A percentile compares a stretch with the other conserved stretches of the same genome.
These are phyloP conservation scores for Pseudogymnoascus verrucosus DNA, from an alignment of 2,329 filamentous ascomycete genomes.

Conservation along the genomic window DNA sequence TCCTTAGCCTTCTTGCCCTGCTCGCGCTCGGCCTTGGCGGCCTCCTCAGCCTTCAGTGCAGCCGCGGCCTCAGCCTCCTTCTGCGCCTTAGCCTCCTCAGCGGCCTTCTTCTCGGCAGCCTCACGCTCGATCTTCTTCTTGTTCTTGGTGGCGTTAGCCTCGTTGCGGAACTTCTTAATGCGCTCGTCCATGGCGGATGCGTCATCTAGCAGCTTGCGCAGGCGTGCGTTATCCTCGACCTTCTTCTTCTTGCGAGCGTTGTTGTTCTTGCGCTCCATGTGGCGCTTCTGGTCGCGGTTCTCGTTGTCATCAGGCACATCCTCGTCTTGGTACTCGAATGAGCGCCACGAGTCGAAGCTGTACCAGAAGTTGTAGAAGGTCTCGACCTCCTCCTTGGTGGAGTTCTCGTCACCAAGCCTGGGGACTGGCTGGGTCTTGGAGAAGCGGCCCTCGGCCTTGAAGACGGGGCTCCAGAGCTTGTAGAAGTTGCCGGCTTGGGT, in stretches of 20 bases:
- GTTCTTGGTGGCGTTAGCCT: constrained; percentile 89
- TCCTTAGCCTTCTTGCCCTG: constrained; percentile 94
- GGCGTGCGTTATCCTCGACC: constrained; percentile 88
- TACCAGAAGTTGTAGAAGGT: constrained; percentile 99
- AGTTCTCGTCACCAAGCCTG: constrained; percentile 73
- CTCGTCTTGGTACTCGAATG: constrained; percentile 97
- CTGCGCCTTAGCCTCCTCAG: constrained; percentile 74
- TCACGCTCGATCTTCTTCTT: constrained; percentile 88
- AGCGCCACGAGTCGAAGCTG: constrained; percentile 96
- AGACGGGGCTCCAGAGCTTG: constrained; percentile 86
- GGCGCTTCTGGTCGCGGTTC: constrained; percentile 97
- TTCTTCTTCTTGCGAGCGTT: constrained; percentile 99
- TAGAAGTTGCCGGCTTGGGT: constrained; percentile 81
- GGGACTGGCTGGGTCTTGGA: constrained; percentile 87
- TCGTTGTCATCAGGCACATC: constrained; percentile 98
- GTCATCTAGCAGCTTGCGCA: constrained; percentile 85
- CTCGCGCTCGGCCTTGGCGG: constrained; percentile 77
- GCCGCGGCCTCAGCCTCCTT: constrained; percentile 77
- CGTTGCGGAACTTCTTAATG: constrained; percentile 94
- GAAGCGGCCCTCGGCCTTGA: constrained; percentile 89
- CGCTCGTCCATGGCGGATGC: constrained; percentile 79
- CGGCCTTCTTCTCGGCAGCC: constrained; percentile 78
- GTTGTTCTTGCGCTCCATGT: constrained; percentile 96
- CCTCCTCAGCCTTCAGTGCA: constrained; percentile 75
- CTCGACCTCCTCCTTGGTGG: constrained; percentile 83